A percentile compares a stretch with the other conserved stretches of the same genome.
Conservation (phyloP, 192 early-diverging fungal species). For the Borealophlyctis nickersoniae region DNA sequence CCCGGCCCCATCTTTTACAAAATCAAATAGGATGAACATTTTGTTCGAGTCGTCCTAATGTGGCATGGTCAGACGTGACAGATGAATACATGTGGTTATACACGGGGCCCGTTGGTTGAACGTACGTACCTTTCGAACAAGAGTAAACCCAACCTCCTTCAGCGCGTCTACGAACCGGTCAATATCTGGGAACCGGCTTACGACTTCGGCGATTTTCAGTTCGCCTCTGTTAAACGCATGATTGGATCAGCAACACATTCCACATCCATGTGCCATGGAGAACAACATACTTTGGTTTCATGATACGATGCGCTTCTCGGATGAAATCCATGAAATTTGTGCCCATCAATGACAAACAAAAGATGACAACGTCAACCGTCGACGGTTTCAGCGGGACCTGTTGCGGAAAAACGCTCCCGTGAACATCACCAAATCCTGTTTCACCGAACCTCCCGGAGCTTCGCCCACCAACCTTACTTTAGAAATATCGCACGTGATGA, state of each 20-base stretch:
- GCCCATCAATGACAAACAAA: constrained; percentile 95
- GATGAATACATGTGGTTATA: neutral
- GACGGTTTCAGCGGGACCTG: constrained; percentile 63
- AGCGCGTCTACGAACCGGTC: constrained; percentile 73
- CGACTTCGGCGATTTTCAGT: constrained; percentile 91
- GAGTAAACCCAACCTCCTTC: constrained; percentile 72
- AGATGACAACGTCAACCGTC: constrained; percentile 79
- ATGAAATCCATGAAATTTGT: constrained; percentile 92
- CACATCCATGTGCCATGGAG: constrained; percentile 20
- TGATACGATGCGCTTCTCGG: constrained; percentile 80
- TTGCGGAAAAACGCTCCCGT: no score
- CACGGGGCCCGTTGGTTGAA: neutral
- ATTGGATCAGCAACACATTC: neutral
- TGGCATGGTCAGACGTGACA: neutral
- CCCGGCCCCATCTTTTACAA: constrained; percentile 49
- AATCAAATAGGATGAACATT: constrained; percentile 93
- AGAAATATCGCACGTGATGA: constrained; percentile 91
- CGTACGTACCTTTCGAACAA: constrained; percentile 64
- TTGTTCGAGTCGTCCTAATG: constrained; percentile 74
- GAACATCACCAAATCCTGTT: constrained; percentile 4
- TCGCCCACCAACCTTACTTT: constrained; percentile 42
- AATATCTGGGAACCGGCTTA: constrained; percentile 81
- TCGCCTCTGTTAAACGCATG: constrained; percentile 60
- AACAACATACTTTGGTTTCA: constrained; percentile 67
- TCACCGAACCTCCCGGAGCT: neutral